phyloP scores from a whole-genome alignment of 73 alveolate species.

The Paraurostyla sp. region DNA sequence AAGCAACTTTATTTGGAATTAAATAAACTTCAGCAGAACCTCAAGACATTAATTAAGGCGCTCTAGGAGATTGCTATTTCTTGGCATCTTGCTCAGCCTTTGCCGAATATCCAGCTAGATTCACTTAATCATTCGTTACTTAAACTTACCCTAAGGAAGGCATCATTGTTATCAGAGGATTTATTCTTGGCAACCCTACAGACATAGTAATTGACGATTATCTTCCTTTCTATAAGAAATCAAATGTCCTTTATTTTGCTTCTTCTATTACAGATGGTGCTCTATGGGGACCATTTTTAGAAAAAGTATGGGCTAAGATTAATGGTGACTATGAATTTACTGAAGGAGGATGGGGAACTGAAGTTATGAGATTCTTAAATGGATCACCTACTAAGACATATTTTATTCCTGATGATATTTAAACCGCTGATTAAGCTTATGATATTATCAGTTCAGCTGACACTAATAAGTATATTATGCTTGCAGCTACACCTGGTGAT shows the following conservation, averaged over 20 bases:
- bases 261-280: background rate
- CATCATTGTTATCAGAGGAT: conserved; percentile 86
- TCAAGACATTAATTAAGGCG: conserved; percentile 93
- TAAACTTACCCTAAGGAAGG: conserved; percentile 84
- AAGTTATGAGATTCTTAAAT: background rate
- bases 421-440: background rate
- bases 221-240: conserved; percentile 71
- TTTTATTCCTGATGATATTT: too few species aligned
- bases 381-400: background rate
- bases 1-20: background rate
- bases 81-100: conserved; percentile 91
- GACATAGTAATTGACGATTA: conserved; percentile 87
- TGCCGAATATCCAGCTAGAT: conserved; percentile 86
- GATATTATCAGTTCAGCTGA: background rate
- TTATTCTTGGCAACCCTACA: conserved; percentile 84
- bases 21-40: conserved; percentile 55
- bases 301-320: conserved; percentile 28
- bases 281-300: conserved; percentile 9
- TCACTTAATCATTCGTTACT: conserved; percentile 75
- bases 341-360: background rate
- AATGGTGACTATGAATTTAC: background rate
- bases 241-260: conserved; percentile 32
- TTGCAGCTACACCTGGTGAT: background rate
- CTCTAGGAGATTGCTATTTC: conserved; percentile 96
- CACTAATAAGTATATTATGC: background rate